A percentile compares a stretch with the other conserved stretches of the same genome.
Conservation (phyloP, 176 grass and related monocot genomes). For the Aegilops tauschii region DNA sequence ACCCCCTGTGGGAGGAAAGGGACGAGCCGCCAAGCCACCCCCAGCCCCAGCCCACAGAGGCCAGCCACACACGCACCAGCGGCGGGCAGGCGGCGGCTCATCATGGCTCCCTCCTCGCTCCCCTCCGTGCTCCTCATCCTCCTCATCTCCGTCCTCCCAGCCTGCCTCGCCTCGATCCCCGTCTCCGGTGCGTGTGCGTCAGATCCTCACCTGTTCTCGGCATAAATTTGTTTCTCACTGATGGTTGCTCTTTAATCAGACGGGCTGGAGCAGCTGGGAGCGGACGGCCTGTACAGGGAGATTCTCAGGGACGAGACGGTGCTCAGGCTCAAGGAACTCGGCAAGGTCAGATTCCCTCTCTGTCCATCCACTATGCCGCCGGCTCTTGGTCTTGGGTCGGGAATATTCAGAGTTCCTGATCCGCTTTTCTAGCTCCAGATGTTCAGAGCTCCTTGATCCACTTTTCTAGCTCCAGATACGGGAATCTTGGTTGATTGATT, state of each 20-base stretch:
- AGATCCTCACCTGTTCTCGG: no score
- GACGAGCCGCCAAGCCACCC: constrained; percentile 14
- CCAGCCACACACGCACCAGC: not conserved
- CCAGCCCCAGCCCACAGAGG: not conserved
- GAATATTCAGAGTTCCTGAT: constrained; percentile 10
- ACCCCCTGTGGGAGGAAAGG: not conserved
- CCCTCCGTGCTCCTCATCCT: not conserved
- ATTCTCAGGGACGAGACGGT: constrained; percentile 79
- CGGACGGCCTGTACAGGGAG: constrained; percentile 43
- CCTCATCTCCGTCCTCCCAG: not conserved
- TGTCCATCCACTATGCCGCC: not conserved
- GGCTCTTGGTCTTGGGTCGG: not conserved
- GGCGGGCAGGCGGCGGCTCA: not conserved
- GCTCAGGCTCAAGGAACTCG: constrained; percentile 60
- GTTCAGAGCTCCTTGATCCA: constrained; percentile 5
- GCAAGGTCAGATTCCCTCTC: constrained; percentile 36
- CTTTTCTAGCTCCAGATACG: constrained; percentile 15
- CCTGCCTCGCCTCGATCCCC: not conserved
- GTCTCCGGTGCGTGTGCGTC: not conserved
- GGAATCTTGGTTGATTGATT: not conserved
- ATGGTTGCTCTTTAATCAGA: constrained; percentile 8
- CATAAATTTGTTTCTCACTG: not conserved
- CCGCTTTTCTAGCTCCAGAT: constrained; percentile 20
- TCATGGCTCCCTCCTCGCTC: not conserved
- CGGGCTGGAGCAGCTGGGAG: constrained; percentile 43